Evolutionary conservation across 176 grass and related monocot genomes (phyloP).

Genomic region (Poa annua): DNA sequence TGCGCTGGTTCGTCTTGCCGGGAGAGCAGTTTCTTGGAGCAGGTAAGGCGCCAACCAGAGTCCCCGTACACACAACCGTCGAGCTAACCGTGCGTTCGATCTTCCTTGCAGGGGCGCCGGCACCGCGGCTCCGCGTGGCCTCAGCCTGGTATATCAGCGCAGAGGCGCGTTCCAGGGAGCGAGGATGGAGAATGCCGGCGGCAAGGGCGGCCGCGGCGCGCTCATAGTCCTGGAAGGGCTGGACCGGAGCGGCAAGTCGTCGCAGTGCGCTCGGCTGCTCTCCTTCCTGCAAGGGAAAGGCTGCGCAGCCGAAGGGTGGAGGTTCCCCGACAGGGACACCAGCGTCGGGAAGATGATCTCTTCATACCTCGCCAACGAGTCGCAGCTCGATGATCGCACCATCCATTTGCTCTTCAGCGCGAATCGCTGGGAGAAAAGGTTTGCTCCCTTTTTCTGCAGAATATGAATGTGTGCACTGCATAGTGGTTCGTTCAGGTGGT

Average conservation of each 20-base stretch:
- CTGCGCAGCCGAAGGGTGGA: constrained; percentile 61
- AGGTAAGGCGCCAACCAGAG: constrained; percentile 20
- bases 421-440: constrained; percentile 96
- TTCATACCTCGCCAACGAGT: constrained; percentile 78
- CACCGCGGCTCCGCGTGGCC: background rate
- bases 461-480: too few species aligned
- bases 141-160: background rate
- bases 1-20: constrained; percentile 34
- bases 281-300: constrained; percentile 67
- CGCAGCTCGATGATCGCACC: constrained; percentile 79
- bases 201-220: constrained; percentile 55
- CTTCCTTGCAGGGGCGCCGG: constrained; percentile 34
- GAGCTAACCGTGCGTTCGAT: background rate
- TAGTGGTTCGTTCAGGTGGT: too few species aligned
- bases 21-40: constrained; percentile 40
- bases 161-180: constrained; percentile 31
- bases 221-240: constrained; percentile 88
- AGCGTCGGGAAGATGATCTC: constrained; percentile 82
- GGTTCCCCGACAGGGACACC: constrained; percentile 76
- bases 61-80: background rate
- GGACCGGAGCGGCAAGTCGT: constrained; percentile 78
- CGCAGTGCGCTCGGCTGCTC: constrained; percentile 69
- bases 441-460: background rate
- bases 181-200: constrained; percentile 50
- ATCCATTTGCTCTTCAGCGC: constrained; percentile 92